Conservation (phyloP, 139 green algal species). For the Haematococcus lacustris region DNA sequence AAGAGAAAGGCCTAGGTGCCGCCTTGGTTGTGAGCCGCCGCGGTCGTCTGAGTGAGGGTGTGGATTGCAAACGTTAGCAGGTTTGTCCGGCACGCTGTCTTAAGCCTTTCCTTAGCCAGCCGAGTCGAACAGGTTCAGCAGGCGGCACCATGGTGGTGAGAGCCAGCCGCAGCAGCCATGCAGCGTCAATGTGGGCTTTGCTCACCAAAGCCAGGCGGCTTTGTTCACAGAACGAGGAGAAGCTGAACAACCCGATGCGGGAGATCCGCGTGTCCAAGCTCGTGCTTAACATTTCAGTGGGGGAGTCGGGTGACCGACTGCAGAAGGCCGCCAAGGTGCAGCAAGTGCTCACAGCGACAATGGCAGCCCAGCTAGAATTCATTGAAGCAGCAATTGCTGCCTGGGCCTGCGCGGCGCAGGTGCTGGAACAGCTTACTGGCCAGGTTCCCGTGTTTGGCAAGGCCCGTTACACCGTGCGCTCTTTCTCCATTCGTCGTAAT, state of each 20-base stretch:
- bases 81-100: no score
- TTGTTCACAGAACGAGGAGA: constrained; percentile 56
- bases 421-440: constrained; percentile 98
- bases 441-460: constrained; percentile 97
- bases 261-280: constrained; percentile 98
- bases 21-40: no score
- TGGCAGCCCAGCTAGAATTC: no score
- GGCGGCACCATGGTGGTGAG: no score
- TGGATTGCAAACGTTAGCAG: no score
- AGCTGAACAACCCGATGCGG: constrained; percentile 86
- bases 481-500: constrained; percentile 96
- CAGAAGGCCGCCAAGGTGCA: constrained; percentile 94
- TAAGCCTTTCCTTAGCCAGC: no score
- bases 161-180: not conserved
- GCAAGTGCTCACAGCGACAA: not conserved
- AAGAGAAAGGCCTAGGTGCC: not conserved
- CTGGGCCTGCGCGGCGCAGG: constrained; percentile 57
- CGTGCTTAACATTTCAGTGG: constrained; percentile 95
- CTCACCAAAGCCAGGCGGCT: not conserved
- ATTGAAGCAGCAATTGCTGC: no score
- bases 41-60: no score
- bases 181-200: not conserved
- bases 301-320: constrained; percentile 96
- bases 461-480: constrained; percentile 96
- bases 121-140: no score